Conservation (phyloP, 225 moss, liverwort and hornwort genomes). For the Polytrichum commune region DNA sequence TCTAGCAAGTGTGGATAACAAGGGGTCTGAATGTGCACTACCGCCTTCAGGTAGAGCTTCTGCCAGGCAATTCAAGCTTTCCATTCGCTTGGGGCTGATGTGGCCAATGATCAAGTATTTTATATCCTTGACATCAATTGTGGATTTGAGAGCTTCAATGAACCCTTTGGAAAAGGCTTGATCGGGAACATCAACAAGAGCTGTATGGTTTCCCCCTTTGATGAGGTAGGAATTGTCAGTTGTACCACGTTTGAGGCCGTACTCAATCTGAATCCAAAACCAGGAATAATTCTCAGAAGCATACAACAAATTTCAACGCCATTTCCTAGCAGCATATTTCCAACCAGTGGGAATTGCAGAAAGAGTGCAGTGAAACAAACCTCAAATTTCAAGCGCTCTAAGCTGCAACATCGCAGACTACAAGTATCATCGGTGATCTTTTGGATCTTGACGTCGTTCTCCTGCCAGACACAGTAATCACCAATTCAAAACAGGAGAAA, state of each 20-base stretch:
- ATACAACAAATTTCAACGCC: background rate
- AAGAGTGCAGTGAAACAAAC: conserved; percentile 11
- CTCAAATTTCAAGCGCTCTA: conserved; percentile 61
- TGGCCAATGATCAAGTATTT: conserved; percentile 73
- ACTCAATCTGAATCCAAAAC: conserved; percentile 66
- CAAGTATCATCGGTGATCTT: conserved; percentile 65
- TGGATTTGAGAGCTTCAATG: conserved; percentile 45
- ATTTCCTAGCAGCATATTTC: no score
- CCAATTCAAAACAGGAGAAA: background rate
- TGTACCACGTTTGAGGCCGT: conserved; percentile 82
- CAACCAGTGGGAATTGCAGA: no score
- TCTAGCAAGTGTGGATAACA: background rate
- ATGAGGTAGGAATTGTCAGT: conserved; percentile 92
- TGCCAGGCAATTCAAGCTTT: conserved; percentile 63
- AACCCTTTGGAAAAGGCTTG: conserved; percentile 72
- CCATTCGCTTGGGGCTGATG: conserved; percentile 84
- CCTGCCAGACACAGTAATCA: conserved; percentile 37
- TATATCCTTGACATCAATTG: conserved; percentile 55
- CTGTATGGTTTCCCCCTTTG: conserved; percentile 48
- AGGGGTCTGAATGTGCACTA: conserved; percentile 11
- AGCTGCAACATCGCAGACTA: conserved; percentile 57
- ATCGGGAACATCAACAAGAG: conserved; percentile 81
- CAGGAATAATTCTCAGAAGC: background rate
- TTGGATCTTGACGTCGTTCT: conserved; percentile 54
- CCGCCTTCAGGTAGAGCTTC: conserved; percentile 65